Conservation (phyloP, 139 green algal species). For the Chlorella sorokiniana region DNA sequence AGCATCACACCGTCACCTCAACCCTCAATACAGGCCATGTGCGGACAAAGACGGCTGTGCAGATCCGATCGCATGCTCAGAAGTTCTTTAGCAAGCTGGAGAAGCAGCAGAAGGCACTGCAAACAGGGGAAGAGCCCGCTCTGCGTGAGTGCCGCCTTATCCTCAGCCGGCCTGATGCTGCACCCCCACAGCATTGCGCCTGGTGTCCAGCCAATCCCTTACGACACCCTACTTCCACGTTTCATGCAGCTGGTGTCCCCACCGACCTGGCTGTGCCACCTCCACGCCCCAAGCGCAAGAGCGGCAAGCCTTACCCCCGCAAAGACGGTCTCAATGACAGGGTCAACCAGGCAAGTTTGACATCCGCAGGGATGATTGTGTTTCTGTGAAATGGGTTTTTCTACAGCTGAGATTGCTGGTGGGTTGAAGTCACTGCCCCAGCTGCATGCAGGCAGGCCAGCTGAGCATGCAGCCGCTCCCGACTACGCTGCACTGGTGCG, state of each 20-base stretch:
- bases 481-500: slow-evolving; percentile 34
- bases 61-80: slow-evolving; percentile 95
- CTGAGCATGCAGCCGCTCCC: slow-evolving; percentile 15
- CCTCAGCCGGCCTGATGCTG: background rate
- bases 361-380: background rate
- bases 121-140: slow-evolving; percentile 21
- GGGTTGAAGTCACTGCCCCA: background rate
- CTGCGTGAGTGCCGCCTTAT: slow-evolving; percentile 10
- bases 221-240: background rate
- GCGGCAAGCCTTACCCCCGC: slow-evolving; percentile 74
- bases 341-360: slow-evolving; percentile 1
- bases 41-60: slow-evolving; percentile 92
- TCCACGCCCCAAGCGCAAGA: slow-evolving; percentile 87
- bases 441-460: background rate
- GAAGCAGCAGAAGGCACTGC: slow-evolving; percentile 50
- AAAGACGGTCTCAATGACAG: slow-evolving; percentile 48
- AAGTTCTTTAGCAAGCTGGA: slow-evolving; percentile 91
- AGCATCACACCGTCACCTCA: background rate
- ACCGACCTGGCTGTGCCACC: slow-evolving; percentile 80
- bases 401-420: too few species aligned
- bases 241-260: slow-evolving; percentile 28
- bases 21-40: slow-evolving; percentile 79
- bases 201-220: too few species aligned
- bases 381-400: too few species aligned
- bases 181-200: background rate